phyloP scores from a whole-genome alignment of 371 early-diverging fungal species.

The Apophysomyces sp. region DNA sequence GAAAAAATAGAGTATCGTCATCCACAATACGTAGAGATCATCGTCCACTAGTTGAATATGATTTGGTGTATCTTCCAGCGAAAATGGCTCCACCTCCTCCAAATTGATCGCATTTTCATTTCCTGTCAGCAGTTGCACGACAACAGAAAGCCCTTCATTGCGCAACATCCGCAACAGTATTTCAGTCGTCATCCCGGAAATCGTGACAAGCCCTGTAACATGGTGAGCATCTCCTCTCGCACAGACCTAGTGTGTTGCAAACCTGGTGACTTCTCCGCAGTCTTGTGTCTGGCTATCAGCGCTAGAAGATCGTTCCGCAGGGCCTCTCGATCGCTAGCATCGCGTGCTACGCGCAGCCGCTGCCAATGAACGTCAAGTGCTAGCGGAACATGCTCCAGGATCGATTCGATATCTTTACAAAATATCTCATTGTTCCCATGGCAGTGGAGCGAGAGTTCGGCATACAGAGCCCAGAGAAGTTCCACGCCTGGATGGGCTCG shows the following conservation, averaged over 20 bases:
- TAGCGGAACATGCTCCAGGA: conserved; percentile 3
- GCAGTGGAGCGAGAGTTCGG: conserved; percentile 27
- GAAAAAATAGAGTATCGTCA: conserved; percentile 27
- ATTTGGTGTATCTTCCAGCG: conserved; percentile 13
- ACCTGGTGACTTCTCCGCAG: background rate
- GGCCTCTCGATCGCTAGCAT: background rate
- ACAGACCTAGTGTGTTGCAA: background rate
- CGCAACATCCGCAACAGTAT: conserved; percentile 20
- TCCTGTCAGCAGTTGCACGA: conserved; percentile 14
- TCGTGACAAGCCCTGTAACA: conserved; percentile 4
- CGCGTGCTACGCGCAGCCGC: conserved; percentile 5
- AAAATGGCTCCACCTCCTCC: conserved; percentile 10
- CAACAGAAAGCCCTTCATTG: conserved; percentile 9
- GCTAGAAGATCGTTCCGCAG: background rate
- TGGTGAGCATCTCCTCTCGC: background rate
- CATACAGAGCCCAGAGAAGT: conserved; percentile 17
- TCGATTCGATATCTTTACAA: conserved; percentile 6
- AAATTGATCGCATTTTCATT: conserved; percentile 4
- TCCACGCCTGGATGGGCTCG: conserved; percentile 13
- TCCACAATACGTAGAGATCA: conserved; percentile 34
- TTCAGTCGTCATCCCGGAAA: conserved; percentile 23
- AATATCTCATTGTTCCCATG: conserved; percentile 13
- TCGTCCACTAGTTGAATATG: conserved; percentile 19
- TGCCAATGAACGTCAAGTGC: conserved; percentile 36
- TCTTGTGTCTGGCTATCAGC: background rate